Evolutionary conservation across 2,329 filamentous ascomycete genomes (phyloP).

Genomic region (Talaromyces sp.): DNA sequence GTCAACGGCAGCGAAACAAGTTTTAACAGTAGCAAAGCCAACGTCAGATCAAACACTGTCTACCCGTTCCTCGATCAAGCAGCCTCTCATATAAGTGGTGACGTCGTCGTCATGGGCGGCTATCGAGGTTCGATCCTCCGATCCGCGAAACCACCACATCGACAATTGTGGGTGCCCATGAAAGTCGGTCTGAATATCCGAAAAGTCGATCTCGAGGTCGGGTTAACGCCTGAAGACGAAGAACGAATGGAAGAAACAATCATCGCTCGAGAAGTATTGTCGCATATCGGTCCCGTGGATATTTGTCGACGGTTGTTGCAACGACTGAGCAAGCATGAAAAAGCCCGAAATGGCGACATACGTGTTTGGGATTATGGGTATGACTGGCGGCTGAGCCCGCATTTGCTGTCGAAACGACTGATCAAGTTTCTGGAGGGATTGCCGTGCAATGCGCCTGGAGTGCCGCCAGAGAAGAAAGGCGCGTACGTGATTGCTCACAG

Average conservation of each 20-base stretch:
- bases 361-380: slow-evolving; percentile 89
- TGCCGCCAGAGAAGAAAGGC: slow-evolving; percentile 56
- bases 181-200: slow-evolving; percentile 89
- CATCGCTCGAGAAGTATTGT: slow-evolving; percentile 81
- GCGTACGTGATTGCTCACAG: slow-evolving; percentile 80
- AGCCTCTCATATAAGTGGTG: slow-evolving; percentile 69
- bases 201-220: slow-evolving; percentile 87
- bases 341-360: slow-evolving; percentile 65
- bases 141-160: slow-evolving; percentile 73
- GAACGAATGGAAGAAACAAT: slow-evolving; percentile 78
- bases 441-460: slow-evolving; percentile 65
- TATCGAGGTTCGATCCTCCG: slow-evolving; percentile 88
- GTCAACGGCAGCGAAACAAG: neutral
- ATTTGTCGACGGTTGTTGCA: slow-evolving; percentile 80
- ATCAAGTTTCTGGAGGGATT: slow-evolving; percentile 68
- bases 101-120: slow-evolving; percentile 83
- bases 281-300: slow-evolving; percentile 86
- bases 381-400: slow-evolving; percentile 86
- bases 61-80: slow-evolving; percentile 54
- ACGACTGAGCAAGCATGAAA: slow-evolving; percentile 68
- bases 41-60: slow-evolving; percentile 23
- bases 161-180: slow-evolving; percentile 91
- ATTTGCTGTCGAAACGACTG: slow-evolving; percentile 68
- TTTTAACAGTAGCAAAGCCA: slow-evolving; percentile 16
- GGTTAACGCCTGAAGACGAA: slow-evolving; percentile 75